Evolutionary conservation across 106 monocot species (phyloP).

Genomic region (Hemerocallis citrina): DNA sequence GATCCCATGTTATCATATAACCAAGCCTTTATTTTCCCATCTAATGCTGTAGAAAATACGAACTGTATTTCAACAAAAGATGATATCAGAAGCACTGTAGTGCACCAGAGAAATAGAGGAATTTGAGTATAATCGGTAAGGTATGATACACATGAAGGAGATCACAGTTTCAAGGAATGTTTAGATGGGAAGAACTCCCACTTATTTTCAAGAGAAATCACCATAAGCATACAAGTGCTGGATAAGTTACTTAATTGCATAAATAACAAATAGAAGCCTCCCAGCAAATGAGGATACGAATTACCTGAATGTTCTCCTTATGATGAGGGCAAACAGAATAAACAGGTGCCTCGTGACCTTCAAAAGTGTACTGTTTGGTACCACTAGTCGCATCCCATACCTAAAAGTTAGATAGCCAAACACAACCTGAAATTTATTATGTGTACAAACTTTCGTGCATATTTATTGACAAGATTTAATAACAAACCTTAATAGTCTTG

Average conservation of each 20-base stretch:
- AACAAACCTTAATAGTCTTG: slow-evolving; percentile 93
- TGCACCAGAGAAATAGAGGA: too few relatives aligned
- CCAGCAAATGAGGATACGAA: neutral
- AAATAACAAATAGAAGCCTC: slow-evolving; percentile 4
- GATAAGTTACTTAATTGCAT: too few relatives aligned
- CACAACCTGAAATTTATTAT: neutral
- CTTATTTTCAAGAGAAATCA: too few relatives aligned
- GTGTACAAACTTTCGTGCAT: neutral
- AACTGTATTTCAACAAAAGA: slow-evolving; percentile 33
- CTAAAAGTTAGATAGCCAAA: slow-evolving; percentile 14
- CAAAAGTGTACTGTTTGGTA: slow-evolving; percentile 46
- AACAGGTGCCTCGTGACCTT: slow-evolving; percentile 76
- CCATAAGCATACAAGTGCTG: too few relatives aligned
- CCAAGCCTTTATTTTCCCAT: slow-evolving; percentile 95
- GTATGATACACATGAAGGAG: too few relatives aligned
- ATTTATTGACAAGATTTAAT: neutral
- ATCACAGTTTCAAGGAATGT: too few relatives aligned
- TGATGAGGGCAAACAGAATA: slow-evolving; percentile 76
- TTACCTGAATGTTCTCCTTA: slow-evolving; percentile 70
- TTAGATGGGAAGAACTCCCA: too few relatives aligned
- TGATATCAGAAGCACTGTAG: neutral
- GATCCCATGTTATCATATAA: slow-evolving; percentile 79
- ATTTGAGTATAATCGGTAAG: too few relatives aligned
- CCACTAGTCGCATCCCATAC: slow-evolving; percentile 70
- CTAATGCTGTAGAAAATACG: slow-evolving; percentile 74